Conservation (phyloP, 169 alveolate species). For the Plasmodium cynomolgi region DNA sequence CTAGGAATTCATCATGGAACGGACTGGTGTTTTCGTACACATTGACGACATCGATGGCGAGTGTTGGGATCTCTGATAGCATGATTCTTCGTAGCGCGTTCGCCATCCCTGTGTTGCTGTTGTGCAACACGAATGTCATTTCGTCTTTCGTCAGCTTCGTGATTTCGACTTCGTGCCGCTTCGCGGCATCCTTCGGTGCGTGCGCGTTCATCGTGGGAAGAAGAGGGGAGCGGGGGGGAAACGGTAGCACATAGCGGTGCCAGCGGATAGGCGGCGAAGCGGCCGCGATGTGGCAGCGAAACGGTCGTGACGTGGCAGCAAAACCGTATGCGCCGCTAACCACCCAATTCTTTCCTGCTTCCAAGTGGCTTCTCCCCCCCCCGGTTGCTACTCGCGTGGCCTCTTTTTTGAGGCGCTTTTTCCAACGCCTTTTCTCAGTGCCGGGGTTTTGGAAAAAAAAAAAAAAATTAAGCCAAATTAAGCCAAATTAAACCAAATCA, state of each 20-base stretch:
- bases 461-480: background rate
- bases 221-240: slow-evolving; percentile 38
- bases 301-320: background rate
- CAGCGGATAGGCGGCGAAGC: no score
- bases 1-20: slow-evolving; percentile 96
- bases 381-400: background rate
- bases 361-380: background rate
- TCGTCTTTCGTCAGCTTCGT: slow-evolving; percentile 80
- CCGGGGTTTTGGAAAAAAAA: background rate
- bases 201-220: background rate
- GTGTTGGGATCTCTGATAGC: slow-evolving; percentile 96
- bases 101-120: slow-evolving; percentile 94
- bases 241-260: background rate
- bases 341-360: background rate
- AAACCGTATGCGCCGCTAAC: background rate
- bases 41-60: slow-evolving; percentile 96
- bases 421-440: background rate
- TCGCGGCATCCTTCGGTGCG: background rate
- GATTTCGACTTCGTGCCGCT: slow-evolving; percentile 80
- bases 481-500: background rate
- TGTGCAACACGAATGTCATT: slow-evolving; percentile 89
- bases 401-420: background rate
- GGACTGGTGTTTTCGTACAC: slow-evolving; percentile 94
- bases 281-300: background rate
- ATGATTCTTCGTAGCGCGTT: slow-evolving; percentile 95